Evolutionary conservation across 192 early-diverging fungal species (phyloP).

Genomic region (Coemansia guatemalensis): DNA sequence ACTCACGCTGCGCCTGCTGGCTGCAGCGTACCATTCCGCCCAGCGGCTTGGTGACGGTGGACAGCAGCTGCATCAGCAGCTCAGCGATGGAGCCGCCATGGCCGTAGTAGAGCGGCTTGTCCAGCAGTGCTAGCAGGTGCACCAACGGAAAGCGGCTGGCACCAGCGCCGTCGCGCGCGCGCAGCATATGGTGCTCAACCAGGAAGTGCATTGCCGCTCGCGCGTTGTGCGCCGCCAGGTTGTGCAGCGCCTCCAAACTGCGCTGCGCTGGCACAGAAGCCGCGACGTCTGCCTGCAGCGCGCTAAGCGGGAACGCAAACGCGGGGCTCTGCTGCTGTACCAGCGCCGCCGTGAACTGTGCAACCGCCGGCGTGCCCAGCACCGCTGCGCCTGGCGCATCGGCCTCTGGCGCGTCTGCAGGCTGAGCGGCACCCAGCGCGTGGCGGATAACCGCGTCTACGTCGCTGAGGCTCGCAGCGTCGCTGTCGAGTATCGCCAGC

Average conservation of each 20-base stretch:
- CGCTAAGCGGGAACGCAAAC: conserved; percentile 48
- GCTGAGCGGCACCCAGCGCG: conserved; percentile 13
- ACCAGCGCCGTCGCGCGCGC: conserved; percentile 68
- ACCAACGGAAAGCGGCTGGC: conserved; percentile 55
- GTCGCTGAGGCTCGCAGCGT: conserved; percentile 42
- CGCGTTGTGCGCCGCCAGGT: conserved; percentile 77
- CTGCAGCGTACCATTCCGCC: conserved; percentile 58
- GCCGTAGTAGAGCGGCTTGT: conserved; percentile 77
- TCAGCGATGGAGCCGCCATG: conserved; percentile 78
- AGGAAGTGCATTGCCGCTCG: conserved; percentile 70
- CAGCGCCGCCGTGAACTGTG: conserved; percentile 38
- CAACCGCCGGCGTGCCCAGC: conserved; percentile 29
- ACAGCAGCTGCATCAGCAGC: conserved; percentile 81
- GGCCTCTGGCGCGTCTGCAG: background rate
- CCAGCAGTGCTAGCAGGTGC: conserved; percentile 79
- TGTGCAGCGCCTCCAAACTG: conserved; percentile 80
- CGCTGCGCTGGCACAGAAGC: conserved; percentile 91
- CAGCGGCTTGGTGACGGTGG: conserved; percentile 76
- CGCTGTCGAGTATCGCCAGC: conserved; percentile 79
- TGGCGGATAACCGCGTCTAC: conserved; percentile 40
- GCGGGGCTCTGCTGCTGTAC: conserved; percentile 39
- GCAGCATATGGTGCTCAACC: conserved; percentile 37
- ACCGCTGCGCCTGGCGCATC: conserved; percentile 3
- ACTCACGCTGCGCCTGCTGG: conserved; percentile 40
- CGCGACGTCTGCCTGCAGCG: conserved; percentile 59